Conservation (phyloP, 2,329 filamentous ascomycete species). For the Fusarium chuoi region DNA sequence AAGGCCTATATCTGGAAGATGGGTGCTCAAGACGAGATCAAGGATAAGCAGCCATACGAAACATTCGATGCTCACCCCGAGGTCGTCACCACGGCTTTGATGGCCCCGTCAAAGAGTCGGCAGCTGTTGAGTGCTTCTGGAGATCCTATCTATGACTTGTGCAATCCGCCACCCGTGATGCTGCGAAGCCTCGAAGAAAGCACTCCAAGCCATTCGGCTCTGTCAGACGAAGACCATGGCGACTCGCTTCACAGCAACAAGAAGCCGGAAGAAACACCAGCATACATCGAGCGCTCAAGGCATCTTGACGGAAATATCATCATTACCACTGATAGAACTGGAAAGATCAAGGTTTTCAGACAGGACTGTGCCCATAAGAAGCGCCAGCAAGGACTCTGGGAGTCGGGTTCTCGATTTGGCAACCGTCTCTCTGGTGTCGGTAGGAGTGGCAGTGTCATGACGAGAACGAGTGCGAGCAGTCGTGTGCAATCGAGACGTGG, state of each 20-base stretch:
- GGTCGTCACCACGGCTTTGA: conserved; percentile 87
- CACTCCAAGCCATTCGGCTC: conserved; percentile 54
- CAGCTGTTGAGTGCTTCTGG: conserved; percentile 82
- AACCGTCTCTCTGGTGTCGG: conserved; percentile 71
- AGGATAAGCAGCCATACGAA: conserved; percentile 85
- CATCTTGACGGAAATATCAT: conserved; percentile 90
- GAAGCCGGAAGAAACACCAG: conserved; percentile 75
- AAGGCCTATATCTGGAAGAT: conserved; percentile 89
- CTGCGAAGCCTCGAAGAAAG: conserved; percentile 78
- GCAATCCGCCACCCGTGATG: conserved; percentile 91
- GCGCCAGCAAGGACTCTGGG: conserved; percentile 80
- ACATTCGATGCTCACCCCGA: conserved; percentile 90
- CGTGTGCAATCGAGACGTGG: conserved; percentile 62
- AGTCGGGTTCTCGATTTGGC: conserved; percentile 80
- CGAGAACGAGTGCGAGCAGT: conserved; percentile 61
- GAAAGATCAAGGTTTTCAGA: conserved; percentile 91
- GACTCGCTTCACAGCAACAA: conserved; percentile 46
- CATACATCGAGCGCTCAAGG: conserved; percentile 78
- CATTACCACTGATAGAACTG: conserved; percentile 87
- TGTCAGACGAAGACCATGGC: conserved; percentile 52
- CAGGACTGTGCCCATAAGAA: conserved; percentile 92
- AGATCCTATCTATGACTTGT: conserved; percentile 95
- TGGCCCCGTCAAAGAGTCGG: conserved; percentile 83
- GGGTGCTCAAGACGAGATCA: conserved; percentile 66
- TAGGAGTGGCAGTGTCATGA: conserved; percentile 66